Base-by-base conservation (phyloP, 768 basidiomycete species). In the Lepiota venenata region DNA sequence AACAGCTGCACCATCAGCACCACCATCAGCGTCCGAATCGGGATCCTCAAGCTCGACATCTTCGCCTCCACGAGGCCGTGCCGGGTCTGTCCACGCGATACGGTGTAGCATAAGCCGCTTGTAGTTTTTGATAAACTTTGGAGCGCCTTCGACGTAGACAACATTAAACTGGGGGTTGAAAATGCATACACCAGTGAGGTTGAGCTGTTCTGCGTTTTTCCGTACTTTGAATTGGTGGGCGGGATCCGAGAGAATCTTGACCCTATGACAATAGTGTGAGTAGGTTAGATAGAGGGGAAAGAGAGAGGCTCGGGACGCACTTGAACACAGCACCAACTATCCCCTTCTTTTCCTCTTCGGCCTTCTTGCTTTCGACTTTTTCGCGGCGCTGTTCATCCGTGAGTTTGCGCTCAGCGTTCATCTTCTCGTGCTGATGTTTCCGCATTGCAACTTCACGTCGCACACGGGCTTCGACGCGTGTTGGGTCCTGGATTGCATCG, bases 401-500 rank as follows among this genome's bases (percentile, higher is more conserved):
- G 29, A 99, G 79, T 70, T 96, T 94, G 43, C 95, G 84, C 66
- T 92, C 91, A 4, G 84, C 75, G 61, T 99, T 99, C 82, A 88
- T 91, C 78, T 93, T 91, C 66, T 97, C 92, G 66, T 99, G 97
- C 7, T 75, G 79, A 60, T 93, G 85, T 63, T 88, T 88, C 58
- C 97, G 81, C 76, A 87, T 88, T 0, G 91, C 90, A 25, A 98
- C 96, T 68, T 99, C 97, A 32, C 91, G 79, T 43, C 93, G 79
- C 12, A 99, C 95, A 29, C 92, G 88, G 4, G 96, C 96, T 68
- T 99, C 97, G 2, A 99, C 93, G 47, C 94, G 86, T 2, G 97
- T 99, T 0, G 97, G 97, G 66, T 98, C 97, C 80, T 93, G 91
- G 21, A 99, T 87, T 0, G 95, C 96, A 63, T 98, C 94, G 8